Evolutionary conservation across 2,329 filamentous ascomycete species (phyloP).

Genomic region (Bipolaris zeicola): DNA sequence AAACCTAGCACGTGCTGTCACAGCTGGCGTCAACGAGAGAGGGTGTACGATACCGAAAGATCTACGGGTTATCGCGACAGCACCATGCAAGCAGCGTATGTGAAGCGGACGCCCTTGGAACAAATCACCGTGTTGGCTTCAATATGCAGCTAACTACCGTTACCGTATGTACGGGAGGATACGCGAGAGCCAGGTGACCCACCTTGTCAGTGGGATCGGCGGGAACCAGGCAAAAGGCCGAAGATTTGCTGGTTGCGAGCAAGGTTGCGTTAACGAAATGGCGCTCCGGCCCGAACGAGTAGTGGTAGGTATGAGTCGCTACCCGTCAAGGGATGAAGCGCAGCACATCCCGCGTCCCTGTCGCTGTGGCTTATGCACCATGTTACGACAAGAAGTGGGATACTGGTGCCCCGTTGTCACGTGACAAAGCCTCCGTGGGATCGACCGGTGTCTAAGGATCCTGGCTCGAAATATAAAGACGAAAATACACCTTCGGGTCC

Average conservation of each 20-base stretch:
- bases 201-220: conserved; percentile 29
- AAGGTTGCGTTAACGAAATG: conserved; percentile 23
- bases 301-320: conserved; percentile 17
- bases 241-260: conserved; percentile 26
- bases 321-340: conserved; percentile 17
- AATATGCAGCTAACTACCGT: conserved; percentile 21
- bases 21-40: conserved; percentile 15
- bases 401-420: conserved; percentile 27
- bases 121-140: conserved; percentile 28
- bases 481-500: not conserved
- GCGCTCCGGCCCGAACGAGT: conserved; percentile 29
- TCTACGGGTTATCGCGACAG: conserved; percentile 19
- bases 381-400: conserved; percentile 27
- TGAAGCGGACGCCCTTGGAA: conserved; percentile 20
- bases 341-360: conserved; percentile 23
- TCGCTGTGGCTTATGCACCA: conserved; percentile 25
- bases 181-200: conserved; percentile 37
- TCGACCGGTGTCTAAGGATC: conserved; percentile 12
- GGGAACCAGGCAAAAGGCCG: conserved; percentile 23
- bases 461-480: conserved; percentile 29
- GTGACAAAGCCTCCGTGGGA: conserved; percentile 23
- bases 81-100: conserved; percentile 22
- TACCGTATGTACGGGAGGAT: conserved; percentile 33
- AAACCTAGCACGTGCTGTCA: conserved; percentile 8
- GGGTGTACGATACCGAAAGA: conserved; percentile 17